A percentile compares a stretch with the other conserved stretches of the same genome.
These are phyloP conservation scores for Sodiomyces alkalinus DNA, from an alignment of 2,329 filamentous ascomycete genomes.

Conservation along the genomic window DNA sequence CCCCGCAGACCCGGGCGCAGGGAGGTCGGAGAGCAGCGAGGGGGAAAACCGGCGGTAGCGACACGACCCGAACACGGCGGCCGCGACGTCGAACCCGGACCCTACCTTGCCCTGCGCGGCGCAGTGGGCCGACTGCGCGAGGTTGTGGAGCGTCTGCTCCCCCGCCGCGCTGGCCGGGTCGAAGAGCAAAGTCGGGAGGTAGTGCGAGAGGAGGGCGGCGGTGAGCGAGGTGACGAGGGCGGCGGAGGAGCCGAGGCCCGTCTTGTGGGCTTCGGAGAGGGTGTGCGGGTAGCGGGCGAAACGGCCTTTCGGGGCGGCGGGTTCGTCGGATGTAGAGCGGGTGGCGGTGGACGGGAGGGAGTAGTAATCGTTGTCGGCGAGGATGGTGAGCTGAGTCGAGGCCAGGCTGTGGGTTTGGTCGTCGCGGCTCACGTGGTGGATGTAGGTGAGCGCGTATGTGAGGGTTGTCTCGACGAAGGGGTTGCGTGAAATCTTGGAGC, in stretches of 20 bases:
- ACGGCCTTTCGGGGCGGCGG: conserved; percentile 21
- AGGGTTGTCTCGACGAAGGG: conserved; percentile 88
- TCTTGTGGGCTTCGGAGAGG: conserved; percentile 76
- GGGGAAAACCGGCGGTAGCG: conserved; percentile 89
- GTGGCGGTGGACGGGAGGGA: conserved; percentile 37
- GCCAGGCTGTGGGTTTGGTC: conserved; percentile 35
- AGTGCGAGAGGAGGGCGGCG: conserved; percentile 61
- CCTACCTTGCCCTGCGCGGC: conserved; percentile 95
- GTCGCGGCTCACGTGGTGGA: conserved; percentile 29
- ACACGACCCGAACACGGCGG: conserved; percentile 83
- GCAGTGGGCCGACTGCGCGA: conserved; percentile 86
- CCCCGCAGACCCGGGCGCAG: conserved; percentile 46
- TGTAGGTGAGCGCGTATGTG: conserved; percentile 75
- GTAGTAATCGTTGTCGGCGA: conserved; percentile 96
- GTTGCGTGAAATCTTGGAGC: conserved; percentile 39
- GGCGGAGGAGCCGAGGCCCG: conserved; percentile 85
- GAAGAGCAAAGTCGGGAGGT: conserved; percentile 44
- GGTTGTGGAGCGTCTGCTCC: conserved; percentile 63
- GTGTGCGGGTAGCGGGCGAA: conserved; percentile 70
- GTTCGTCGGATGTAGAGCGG: conserved; percentile 17
- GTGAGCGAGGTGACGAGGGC: conserved; percentile 83
- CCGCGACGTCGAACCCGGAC: conserved; percentile 88
- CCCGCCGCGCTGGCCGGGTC: conserved; percentile 38
- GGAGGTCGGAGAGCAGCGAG: conserved; percentile 48
- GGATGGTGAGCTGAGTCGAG: conserved; percentile 64